A percentile compares a stretch with the other conserved stretches of the same genome.
Conservation (phyloP, 2,329 filamentous ascomycete species). For the Epicoccum sorghinum region DNA sequence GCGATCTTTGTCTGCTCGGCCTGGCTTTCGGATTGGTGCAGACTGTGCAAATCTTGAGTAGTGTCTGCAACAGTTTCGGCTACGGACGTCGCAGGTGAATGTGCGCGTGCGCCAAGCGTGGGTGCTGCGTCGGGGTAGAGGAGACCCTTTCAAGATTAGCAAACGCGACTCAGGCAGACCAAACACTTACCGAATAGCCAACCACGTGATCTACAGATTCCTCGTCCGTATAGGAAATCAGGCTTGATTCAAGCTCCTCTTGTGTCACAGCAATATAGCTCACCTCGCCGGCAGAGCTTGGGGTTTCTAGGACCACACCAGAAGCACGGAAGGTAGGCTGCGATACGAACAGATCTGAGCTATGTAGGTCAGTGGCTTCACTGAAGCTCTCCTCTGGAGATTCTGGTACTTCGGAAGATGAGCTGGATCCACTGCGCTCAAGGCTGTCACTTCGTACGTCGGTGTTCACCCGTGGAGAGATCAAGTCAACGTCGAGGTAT, state of each 20-base stretch:
- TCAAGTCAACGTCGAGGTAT: neutral
- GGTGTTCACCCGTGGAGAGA: conserved; percentile 1
- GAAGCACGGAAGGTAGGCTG: conserved; percentile 18
- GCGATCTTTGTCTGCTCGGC: conserved; percentile 10
- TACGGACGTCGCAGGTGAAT: conserved; percentile 32
- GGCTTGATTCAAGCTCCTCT: conserved; percentile 13
- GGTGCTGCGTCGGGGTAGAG: conserved; percentile 18
- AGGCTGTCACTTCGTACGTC: conserved; percentile 7
- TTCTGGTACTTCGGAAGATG: conserved; percentile 8
- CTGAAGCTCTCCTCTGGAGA: neutral
- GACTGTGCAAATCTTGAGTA: conserved; percentile 23
- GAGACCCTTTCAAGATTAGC: conserved; percentile 13
- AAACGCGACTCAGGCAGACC: neutral
- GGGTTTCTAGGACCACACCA: conserved; percentile 37
- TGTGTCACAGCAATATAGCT: conserved; percentile 37
- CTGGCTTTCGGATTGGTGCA: conserved; percentile 8
- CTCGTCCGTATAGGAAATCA: conserved; percentile 2
- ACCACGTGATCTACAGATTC: conserved; percentile 13
- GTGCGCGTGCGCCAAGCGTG: conserved; percentile 4
- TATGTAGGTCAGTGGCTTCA: conserved; percentile 23
- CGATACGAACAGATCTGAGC: conserved; percentile 24
- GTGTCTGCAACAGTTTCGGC: conserved; percentile 36
- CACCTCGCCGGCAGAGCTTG: conserved; percentile 27
- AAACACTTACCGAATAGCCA: conserved; percentile 16
- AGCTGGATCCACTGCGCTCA: neutral